These are phyloP conservation scores for Lepiota brunneoincarnata DNA, from an alignment of 768 basidiomycete genomes.

Conservation along the genomic window DNA sequence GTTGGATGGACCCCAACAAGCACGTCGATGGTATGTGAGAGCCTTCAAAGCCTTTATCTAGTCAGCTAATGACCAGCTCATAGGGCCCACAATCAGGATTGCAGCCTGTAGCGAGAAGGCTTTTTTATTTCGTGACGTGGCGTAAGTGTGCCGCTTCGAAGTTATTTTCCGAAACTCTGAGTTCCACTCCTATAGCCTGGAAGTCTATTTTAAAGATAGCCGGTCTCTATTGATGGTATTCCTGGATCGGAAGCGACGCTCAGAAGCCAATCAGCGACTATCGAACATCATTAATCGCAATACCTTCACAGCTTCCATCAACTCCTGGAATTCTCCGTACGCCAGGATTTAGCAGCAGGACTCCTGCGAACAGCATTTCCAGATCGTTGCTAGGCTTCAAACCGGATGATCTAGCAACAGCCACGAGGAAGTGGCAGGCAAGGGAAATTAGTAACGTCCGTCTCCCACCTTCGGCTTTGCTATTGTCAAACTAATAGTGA, in stretches of 20 bases:
- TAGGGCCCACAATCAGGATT: slow-evolving; percentile 81
- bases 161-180: not conserved
- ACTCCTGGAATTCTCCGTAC: slow-evolving; percentile 54
- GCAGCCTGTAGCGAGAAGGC: slow-evolving; percentile 75
- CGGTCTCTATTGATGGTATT: slow-evolving; percentile 86
- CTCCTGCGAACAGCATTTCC: slow-evolving; percentile 29
- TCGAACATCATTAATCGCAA: slow-evolving; percentile 42
- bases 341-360: slow-evolving; percentile 51
- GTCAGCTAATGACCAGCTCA: not conserved
- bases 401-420: slow-evolving; percentile 61
- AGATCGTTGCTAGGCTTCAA: slow-evolving; percentile 46
- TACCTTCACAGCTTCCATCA: slow-evolving; percentile 36
- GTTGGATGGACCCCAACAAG: slow-evolving; percentile 74
- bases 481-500: not conserved
- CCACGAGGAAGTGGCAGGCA: slow-evolving; percentile 83
- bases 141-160: slow-evolving; percentile 46
- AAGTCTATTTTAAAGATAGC: slow-evolving; percentile 92
- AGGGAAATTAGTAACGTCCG: slow-evolving; percentile 89
- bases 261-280: slow-evolving; percentile 55
- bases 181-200: slow-evolving; percentile 49
- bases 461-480: not conserved
- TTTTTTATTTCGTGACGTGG: slow-evolving; percentile 90
- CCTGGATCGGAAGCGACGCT: slow-evolving; percentile 61
- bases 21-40: slow-evolving; percentile 70
- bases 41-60: not conserved